Evolutionary conservation across 108 stramenopile genomes (phyloP).

Genomic region (Nannochloropsis granulata): DNA sequence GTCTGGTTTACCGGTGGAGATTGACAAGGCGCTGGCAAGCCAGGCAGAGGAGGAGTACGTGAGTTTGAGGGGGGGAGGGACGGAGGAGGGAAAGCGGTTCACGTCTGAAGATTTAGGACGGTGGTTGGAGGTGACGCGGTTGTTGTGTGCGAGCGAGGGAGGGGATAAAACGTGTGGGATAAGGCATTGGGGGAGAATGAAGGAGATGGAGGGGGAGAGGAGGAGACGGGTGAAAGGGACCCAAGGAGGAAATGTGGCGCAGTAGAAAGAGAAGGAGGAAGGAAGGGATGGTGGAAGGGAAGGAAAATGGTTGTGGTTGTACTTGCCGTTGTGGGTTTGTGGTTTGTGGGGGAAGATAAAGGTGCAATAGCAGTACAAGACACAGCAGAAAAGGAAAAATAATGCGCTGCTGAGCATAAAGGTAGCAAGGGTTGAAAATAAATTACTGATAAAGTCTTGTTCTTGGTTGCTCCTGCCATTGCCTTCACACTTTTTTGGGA

Average conservation of each 20-base stretch:
- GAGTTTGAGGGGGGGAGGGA: not conserved
- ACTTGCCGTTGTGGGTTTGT: too few species aligned
- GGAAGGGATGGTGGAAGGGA: not conserved
- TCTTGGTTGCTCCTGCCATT: too few species aligned
- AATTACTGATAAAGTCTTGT: too few species aligned
- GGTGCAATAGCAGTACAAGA: too few species aligned
- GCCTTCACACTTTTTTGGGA: too few species aligned
- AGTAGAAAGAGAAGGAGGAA: not conserved
- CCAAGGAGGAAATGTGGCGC: not conserved
- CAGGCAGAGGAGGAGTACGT: not conserved
- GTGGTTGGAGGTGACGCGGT: not conserved
- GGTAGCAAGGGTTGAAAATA: too few species aligned
- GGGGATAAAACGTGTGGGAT: not conserved
- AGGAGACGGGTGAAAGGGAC: not conserved
- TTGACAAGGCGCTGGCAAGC: not conserved
- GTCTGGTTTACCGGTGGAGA: not conserved
- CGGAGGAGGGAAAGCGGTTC: not conserved
- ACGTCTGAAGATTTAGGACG: not conserved
- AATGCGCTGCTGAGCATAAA: too few species aligned
- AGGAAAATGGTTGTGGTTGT: not conserved
- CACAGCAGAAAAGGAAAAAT: too few species aligned
- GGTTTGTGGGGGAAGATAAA: too few species aligned
- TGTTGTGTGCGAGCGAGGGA: not conserved
- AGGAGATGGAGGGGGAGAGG: not conserved
- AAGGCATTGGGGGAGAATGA: not conserved